These are phyloP conservation scores for Fremontodendron californicum DNA, from an alignment of 345 rosid genomes.

Conservation along the genomic window DNA sequence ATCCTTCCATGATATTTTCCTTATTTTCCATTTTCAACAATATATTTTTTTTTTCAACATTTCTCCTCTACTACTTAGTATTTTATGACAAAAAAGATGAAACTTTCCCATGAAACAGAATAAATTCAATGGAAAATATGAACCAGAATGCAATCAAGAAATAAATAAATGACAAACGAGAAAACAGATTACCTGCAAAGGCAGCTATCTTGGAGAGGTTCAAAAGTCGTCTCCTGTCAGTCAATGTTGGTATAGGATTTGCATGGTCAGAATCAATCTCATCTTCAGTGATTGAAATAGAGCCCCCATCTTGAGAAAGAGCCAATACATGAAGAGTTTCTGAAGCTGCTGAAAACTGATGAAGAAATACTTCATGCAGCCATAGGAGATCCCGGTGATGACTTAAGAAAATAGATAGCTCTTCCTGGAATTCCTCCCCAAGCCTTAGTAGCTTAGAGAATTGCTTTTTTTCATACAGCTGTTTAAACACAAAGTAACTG, in stretches of 20 bases:
- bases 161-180: neutral
- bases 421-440: constrained; percentile 93
- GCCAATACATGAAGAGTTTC: constrained; percentile 81
- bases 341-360: constrained; percentile 80
- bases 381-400: constrained; percentile 61
- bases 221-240: constrained; percentile 72
- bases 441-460: constrained; percentile 80
- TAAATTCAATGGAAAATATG: neutral
- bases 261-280: constrained; percentile 26
- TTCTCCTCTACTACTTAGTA: neutral
- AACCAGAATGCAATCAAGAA: neutral
- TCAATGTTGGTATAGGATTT: constrained; percentile 38
- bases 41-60: neutral
- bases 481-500: constrained; percentile 82
- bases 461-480: constrained; percentile 58
- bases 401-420: constrained; percentile 63
- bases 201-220: constrained; percentile 84
- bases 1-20: neutral
- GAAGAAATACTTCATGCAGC: constrained; percentile 88
- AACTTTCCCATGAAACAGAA: neutral
- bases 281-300: constrained; percentile 40
- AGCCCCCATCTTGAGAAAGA: constrained; percentile 57
- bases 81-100: neutral
- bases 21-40: neutral
- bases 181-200: constrained; percentile 54